These are phyloP conservation scores for Leucocoprinus leucothites DNA, from an alignment of 768 basidiomycete genomes.

Conservation along the genomic window DNA sequence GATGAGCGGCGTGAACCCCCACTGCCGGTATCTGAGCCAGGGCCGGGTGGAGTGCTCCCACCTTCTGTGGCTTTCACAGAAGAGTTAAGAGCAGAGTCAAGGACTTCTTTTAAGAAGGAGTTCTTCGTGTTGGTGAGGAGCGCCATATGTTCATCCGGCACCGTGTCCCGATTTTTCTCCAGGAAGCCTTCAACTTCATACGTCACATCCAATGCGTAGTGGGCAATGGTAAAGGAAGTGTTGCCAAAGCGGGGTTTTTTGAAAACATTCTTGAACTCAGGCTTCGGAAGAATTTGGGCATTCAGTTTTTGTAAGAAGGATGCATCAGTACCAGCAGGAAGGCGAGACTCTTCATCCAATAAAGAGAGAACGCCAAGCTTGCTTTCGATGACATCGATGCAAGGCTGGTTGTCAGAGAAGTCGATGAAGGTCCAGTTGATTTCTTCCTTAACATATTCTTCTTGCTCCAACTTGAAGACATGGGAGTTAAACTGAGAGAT, in stretches of 20 bases:
- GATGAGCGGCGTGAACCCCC: slow-evolving; percentile 78
- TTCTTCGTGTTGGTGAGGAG: slow-evolving; percentile 87
- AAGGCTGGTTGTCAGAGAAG: slow-evolving; percentile 98
- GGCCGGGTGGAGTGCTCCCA: slow-evolving; percentile 71
- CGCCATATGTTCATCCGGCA: slow-evolving; percentile 96
- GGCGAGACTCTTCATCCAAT: slow-evolving; percentile 95
- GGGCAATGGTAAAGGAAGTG: slow-evolving; percentile 94
- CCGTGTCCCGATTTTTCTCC: slow-evolving; percentile 98
- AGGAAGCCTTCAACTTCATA: slow-evolving; percentile 98
- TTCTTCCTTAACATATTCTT: slow-evolving; percentile 97
- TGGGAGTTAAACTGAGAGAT: slow-evolving; percentile 89
- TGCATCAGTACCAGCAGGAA: slow-evolving; percentile 88
- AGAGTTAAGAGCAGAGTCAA: slow-evolving; percentile 84
- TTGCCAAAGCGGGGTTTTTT: slow-evolving; percentile 99
- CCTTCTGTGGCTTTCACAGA: slow-evolving; percentile 66
- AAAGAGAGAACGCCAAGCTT: slow-evolving; percentile 93
- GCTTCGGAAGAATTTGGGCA: slow-evolving; percentile 72
- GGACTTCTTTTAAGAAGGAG: slow-evolving; percentile 89
- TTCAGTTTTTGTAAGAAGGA: slow-evolving; percentile 94
- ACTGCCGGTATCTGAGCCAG: slow-evolving; percentile 75
- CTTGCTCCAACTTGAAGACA: slow-evolving; percentile 98
- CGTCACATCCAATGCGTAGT: slow-evolving; percentile 97
- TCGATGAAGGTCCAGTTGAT: slow-evolving; percentile 99
- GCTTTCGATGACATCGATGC: slow-evolving; percentile 98
- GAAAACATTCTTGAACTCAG: slow-evolving; percentile 84